Evolutionary conservation across 164 flowering plant species (phyloP).

Genomic region (Amborella trichopoda): DNA sequence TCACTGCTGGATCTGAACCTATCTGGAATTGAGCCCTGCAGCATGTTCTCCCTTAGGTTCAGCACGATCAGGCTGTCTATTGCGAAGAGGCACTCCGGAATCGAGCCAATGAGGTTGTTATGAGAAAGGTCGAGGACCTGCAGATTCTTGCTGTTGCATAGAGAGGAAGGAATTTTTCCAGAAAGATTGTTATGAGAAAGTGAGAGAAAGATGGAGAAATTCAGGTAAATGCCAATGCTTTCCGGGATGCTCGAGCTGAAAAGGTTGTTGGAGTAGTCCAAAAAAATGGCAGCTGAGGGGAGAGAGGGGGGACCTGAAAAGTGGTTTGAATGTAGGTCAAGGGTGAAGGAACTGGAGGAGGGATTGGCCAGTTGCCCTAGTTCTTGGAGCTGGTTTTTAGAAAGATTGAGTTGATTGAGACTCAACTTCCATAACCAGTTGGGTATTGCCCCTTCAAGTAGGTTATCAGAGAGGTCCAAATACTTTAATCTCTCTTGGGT

Average conservation of each 20-base stretch:
- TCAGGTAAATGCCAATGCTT: constrained; percentile 8
- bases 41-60: constrained; percentile 23
- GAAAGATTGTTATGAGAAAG: constrained; percentile 25
- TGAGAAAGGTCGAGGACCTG: constrained; percentile 36
- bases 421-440: not conserved
- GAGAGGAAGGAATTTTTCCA: constrained; percentile 34
- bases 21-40: constrained; percentile 23
- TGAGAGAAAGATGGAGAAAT: constrained; percentile 16
- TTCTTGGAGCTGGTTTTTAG: constrained; percentile 17
- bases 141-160: constrained; percentile 26
- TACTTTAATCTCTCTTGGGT: not conserved
- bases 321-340: constrained; percentile 26
- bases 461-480: not conserved
- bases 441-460: not conserved
- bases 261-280: constrained; percentile 34
- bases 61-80: constrained; percentile 18
- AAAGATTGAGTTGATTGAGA: constrained; percentile 21
- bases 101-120: constrained; percentile 26
- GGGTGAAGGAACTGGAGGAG: not conserved
- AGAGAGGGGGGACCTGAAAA: constrained; percentile 24
- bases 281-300: constrained; percentile 7
- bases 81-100: constrained; percentile 27
- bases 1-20: constrained; percentile 18
- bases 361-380: constrained; percentile 8
- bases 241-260: constrained; percentile 20